These are phyloP conservation scores for Teratosphaeria epicoccoides DNA, from an alignment of 2,329 filamentous ascomycete species.

Conservation along the genomic window DNA sequence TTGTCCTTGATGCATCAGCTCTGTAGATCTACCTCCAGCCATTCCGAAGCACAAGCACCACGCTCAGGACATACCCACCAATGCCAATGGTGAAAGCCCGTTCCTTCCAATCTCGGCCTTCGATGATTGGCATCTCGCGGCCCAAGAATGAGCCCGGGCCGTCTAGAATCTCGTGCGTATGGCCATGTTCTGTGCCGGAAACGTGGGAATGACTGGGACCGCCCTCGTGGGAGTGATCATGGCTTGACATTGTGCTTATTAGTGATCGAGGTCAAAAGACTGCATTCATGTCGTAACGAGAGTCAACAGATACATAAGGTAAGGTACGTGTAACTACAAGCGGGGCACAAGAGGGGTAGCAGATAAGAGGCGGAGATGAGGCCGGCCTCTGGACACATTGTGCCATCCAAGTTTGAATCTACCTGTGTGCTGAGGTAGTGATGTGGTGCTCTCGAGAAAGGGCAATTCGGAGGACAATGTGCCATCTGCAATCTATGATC, in stretches of 20 bases:
- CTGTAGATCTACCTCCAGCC: neutral
- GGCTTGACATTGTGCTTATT: slow-evolving; percentile 2
- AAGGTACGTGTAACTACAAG: too few relatives aligned
- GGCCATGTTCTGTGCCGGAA: slow-evolving; percentile 63
- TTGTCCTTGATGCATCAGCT: neutral
- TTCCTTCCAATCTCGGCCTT: slow-evolving; percentile 77
- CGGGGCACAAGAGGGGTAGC: neutral
- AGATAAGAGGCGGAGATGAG: neutral
- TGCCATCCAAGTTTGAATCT: too few relatives aligned
- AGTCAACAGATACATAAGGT: neutral
- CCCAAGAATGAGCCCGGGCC: slow-evolving; percentile 83
- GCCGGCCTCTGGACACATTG: too few relatives aligned
- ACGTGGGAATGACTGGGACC: slow-evolving; percentile 28
- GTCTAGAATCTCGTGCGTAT: slow-evolving; percentile 90
- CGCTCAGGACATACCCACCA: slow-evolving; percentile 59
- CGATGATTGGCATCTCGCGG: slow-evolving; percentile 86
- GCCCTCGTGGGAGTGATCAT: slow-evolving; percentile 30
- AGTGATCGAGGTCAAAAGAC: neutral
- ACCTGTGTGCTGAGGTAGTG: too few relatives aligned
- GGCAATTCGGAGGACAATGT: too few relatives aligned
- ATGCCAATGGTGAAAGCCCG: slow-evolving; percentile 95
- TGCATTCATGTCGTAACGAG: neutral
- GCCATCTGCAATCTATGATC: too few relatives aligned
- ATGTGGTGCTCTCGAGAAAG: too few relatives aligned
- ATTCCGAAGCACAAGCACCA: neutral